Conservation (phyloP, 2,329 filamentous ascomycete genomes). For the Cladosporium cucumerinum region DNA sequence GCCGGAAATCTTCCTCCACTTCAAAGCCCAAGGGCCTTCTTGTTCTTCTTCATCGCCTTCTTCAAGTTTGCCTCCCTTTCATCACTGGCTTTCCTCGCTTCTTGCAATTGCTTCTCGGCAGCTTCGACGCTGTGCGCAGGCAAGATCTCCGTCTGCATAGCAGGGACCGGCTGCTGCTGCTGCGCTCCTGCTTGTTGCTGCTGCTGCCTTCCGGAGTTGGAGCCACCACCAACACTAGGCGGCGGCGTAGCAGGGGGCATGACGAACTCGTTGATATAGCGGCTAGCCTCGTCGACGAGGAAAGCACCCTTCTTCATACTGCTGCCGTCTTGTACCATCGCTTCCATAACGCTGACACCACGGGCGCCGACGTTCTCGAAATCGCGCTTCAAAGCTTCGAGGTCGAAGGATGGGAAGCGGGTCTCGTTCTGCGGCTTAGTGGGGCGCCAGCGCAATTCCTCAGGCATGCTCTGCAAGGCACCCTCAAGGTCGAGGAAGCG, state of each 20-base stretch:
- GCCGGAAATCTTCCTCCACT: neutral
- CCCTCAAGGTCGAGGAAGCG: constrained; percentile 67
- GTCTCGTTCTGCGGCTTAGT: constrained; percentile 33
- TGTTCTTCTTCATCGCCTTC: constrained; percentile 37
- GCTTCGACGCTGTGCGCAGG: constrained; percentile 27
- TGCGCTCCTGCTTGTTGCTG: neutral
- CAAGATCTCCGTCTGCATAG: constrained; percentile 8
- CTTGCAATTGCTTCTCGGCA: constrained; percentile 31
- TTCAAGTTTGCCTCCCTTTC: constrained; percentile 34
- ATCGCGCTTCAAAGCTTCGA: constrained; percentile 29
- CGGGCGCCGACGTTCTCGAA: constrained; percentile 30
- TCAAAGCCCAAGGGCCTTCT: constrained; percentile 29
- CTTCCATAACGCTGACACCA: constrained; percentile 37
- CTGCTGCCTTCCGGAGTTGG: constrained; percentile 9
- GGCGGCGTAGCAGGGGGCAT: constrained; percentile 36
- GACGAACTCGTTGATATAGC: constrained; percentile 39
- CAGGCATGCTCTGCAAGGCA: constrained; percentile 44
- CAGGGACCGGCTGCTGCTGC: constrained; percentile 16
- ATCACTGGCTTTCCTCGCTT: constrained; percentile 33
- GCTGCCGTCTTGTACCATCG: constrained; percentile 37
- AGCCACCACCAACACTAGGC: constrained; percentile 21
- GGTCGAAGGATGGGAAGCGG: constrained; percentile 31
- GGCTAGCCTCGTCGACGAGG: constrained; percentile 36
- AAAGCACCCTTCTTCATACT: constrained; percentile 37
- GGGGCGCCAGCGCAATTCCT: constrained; percentile 28